phyloP scores from a whole-genome alignment of 345 rosid species.

The Murraya koenigii region DNA sequence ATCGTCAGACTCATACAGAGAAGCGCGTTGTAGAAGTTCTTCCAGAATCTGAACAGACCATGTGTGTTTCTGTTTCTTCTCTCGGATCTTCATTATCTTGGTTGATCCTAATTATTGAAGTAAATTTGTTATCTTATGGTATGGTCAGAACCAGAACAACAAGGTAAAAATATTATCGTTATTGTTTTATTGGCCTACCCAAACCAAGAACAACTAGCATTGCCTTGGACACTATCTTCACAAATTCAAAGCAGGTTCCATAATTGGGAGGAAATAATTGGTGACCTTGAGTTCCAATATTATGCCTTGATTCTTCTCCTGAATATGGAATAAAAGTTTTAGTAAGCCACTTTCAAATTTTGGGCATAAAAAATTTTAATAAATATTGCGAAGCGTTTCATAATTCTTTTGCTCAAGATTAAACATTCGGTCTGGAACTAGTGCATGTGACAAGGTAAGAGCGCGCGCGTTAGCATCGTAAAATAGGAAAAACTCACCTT shows the following conservation, averaged over 20 bases:
- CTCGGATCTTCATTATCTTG: constrained; percentile 24
- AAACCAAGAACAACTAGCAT: constrained; percentile 39
- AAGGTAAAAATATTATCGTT: not conserved
- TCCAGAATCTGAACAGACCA: constrained; percentile 48
- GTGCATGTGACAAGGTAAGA: not conserved
- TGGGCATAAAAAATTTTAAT: not conserved
- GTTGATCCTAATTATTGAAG: constrained; percentile 27
- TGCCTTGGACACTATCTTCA: constrained; percentile 40
- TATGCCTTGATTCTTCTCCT: not conserved
- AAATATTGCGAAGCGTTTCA: not conserved
- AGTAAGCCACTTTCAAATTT: not conserved
- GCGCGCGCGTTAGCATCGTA: too few relatives aligned
- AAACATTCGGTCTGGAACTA: not conserved
- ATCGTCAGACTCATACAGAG: constrained; percentile 20
- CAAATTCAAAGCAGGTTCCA: constrained; percentile 25
- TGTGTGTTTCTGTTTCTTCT: constrained; percentile 38
- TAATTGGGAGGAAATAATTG: constrained; percentile 38
- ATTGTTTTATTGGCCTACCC: constrained; percentile 14
- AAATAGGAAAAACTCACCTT: not conserved
- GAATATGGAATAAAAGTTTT: not conserved
- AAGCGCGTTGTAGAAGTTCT: constrained; percentile 23
- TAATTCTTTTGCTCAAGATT: not conserved
- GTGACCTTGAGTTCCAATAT: not conserved
- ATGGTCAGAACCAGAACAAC: not conserved
- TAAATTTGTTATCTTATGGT: not conserved